Evolutionary conservation across 1,284 basidiomycete species (phyloP), one percentile per base, ranked within the genome.

Genomic region (Melampsora occidentalis): DNA sequence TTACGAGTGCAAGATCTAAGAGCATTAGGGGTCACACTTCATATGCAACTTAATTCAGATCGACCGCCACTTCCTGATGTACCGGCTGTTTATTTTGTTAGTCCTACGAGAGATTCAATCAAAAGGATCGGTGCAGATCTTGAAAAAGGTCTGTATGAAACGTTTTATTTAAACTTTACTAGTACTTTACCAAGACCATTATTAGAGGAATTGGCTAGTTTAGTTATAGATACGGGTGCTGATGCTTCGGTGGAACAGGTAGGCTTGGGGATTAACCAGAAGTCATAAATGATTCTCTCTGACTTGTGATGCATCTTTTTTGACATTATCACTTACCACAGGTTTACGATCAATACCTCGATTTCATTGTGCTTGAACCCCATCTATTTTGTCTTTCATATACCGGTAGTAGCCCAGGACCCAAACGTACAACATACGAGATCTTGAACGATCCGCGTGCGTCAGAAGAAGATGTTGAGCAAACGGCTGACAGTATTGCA

Each of bases 11-110:
- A 97, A 83, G 97, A 99, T 84, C 86, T 99, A 78, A 88, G 97
- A 70, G 95, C 98, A 82, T 91, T 93, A 71, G 97, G 97, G 42
- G 94, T 99, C 62, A 99, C 28, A 61, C 14, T 51, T 14, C 42
- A 69, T 81, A 97, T 94, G 80, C 96, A 97, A 85, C 85, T 99
- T 14, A 94, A 98, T 82, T 90, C 94, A 0, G 86, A 90, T 67
- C 88, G 97, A 73, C 97, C 97, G 20, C 88, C 94, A 14, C 85
- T 99, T 51, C 89, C 92, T 1, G 97, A 99, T 82, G 97, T 99
- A 0, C 97, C 97, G 7, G 95, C 97, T 0, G 89, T 99, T 39
- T 99, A 99, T 86, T 97, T 99, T 83, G 91, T 99, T 67, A 89
- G 93, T 0, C 97, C 97, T 0, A 97, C 93, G 0, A 85, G 92